Base-by-base conservation (phyloP, 2,329 filamentous ascomycete genomes). In the Erysiphe pulchra region DNA sequence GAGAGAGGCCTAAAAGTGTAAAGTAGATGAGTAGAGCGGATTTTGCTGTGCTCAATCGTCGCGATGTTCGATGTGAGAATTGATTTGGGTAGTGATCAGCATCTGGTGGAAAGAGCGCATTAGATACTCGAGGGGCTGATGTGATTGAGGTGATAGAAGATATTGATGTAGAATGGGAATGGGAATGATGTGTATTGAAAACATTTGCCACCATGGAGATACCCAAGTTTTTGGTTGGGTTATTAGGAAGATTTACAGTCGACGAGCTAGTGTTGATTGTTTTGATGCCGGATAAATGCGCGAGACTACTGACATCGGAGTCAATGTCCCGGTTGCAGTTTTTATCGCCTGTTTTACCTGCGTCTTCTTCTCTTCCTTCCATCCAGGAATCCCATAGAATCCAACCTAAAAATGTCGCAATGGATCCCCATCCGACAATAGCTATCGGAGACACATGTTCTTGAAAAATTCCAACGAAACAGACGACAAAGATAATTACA, bases 11-110 rank as follows among this genome's bases (percentile, higher is more conserved):
- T 3, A 95, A 73, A 13, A 98, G 69, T 4, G 85, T 86, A 53
- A 80, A 92, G 63, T 92, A 94, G 55, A 95, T 95, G 44, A 95
- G 70, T 34, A 92, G 67, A 0, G 86, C 86, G 0, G 86, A 94
- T 62, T 95, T 95, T 53, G 86, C 75, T 0, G 90, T 94, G 32
- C 79, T 75, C 4, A 94, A 60, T 3, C 75, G 69, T 50, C 75
- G 70, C 49, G 74, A 71, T 51, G 70, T 75, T 40, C 50, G 60
- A 53, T 59, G 48, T 39, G 54, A 53, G 49, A 52, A 53, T 47
- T 43, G 55, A 46, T 54, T 32, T 51, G 44, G 44, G 14, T 37
- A 36, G 12, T 42, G 40, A 24, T 42, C 28, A 10, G 24, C 10
- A 14, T 11, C 13, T 13, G 52, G 44, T 61, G 53, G 48, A 57